phyloP scores from a whole-genome alignment of 2,329 filamentous ascomycete genomes.

The Gliomastix tumulicola region DNA sequence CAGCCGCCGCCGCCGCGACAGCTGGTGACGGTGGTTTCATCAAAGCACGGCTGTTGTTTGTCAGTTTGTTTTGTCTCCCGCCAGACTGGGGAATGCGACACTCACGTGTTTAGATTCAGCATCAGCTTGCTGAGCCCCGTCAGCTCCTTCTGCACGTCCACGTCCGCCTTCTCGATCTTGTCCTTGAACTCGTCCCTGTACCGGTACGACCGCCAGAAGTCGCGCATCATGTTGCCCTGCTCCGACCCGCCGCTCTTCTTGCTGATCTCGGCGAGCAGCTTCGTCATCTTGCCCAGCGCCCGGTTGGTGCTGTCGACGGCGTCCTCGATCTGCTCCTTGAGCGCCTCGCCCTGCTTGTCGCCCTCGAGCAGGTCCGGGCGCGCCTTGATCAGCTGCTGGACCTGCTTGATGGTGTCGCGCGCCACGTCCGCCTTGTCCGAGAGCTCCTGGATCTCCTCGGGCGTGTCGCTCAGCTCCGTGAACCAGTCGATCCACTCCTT shows the following conservation, averaged over 20 bases:
- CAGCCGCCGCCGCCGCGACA: constrained; percentile 1
- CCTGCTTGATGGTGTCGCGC: constrained; percentile 21
- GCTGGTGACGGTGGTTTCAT: constrained; percentile 13
- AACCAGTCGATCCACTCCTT: constrained; percentile 26
- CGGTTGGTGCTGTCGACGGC: constrained; percentile 14
- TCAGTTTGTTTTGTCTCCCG: no score
- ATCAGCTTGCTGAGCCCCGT: constrained; percentile 17
- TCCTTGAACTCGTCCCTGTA: constrained; percentile 22
- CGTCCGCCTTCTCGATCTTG: constrained; percentile 20
- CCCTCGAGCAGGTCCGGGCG: constrained; percentile 21
- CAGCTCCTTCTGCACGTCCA: constrained; percentile 18
- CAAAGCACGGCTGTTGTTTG: constrained; percentile 17
- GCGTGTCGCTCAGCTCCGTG: constrained; percentile 19
- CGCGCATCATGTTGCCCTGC: constrained; percentile 13
- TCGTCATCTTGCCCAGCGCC: constrained; percentile 19
- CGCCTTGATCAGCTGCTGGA: constrained; percentile 16
- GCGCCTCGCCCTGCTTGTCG: constrained; percentile 12
- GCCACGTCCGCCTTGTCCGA: constrained; percentile 17
- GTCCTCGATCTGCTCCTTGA: constrained; percentile 19
- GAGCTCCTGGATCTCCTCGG: constrained; percentile 18
- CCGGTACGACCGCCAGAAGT: constrained; percentile 23
- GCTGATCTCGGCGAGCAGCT: constrained; percentile 17
- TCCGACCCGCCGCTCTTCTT: constrained; percentile 11
- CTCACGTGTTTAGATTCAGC: constrained; percentile 24
- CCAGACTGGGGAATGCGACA: no score